Percentiles rank a stretch among this genome's conserved stretches.
These are phyloP conservation scores for Tylopilus sp. DNA, from an alignment of 768 basidiomycete species.

Conservation along the genomic window DNA sequence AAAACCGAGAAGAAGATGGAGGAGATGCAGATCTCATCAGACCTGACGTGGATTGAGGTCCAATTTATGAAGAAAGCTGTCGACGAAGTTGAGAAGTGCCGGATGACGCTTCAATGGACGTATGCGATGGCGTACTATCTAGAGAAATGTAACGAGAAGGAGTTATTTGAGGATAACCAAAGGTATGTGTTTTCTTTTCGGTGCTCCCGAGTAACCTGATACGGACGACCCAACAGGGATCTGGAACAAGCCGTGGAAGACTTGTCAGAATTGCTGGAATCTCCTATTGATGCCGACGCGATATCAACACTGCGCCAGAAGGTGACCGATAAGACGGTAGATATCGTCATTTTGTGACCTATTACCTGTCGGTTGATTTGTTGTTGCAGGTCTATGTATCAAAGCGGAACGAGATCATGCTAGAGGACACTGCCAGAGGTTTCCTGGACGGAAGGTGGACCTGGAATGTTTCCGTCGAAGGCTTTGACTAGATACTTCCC, in stretches of 20 bases:
- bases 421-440: slow-evolving; percentile 91
- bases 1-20: slow-evolving; percentile 99
- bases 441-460: slow-evolving; percentile 83
- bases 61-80: slow-evolving; percentile 99
- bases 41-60: slow-evolving; percentile 96
- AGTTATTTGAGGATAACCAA: slow-evolving; percentile 97
- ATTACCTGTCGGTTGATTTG: not conserved
- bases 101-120: slow-evolving; percentile 98
- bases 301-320: slow-evolving; percentile 83
- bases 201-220: not conserved
- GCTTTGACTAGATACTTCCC: slow-evolving; percentile 49
- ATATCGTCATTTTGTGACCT: slow-evolving; percentile 20
- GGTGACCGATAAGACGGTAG: slow-evolving; percentile 92
- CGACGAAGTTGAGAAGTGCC: slow-evolving; percentile 84
- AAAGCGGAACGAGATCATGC: slow-evolving; percentile 91
- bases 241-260: slow-evolving; percentile 95
- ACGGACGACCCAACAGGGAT: slow-evolving; percentile 49
- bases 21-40: slow-evolving; percentile 93
- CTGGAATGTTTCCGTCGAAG: slow-evolving; percentile 73
- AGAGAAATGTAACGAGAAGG: slow-evolving; percentile 85
- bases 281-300: slow-evolving; percentile 81
- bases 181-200: slow-evolving; percentile 42
- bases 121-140: slow-evolving; percentile 99
- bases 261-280: slow-evolving; percentile 87
- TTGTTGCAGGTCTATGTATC: slow-evolving; percentile 78